Evolutionary conservation across 352 stramenopile genomes (phyloP).

Genomic region (Phytophthora melonis): DNA sequence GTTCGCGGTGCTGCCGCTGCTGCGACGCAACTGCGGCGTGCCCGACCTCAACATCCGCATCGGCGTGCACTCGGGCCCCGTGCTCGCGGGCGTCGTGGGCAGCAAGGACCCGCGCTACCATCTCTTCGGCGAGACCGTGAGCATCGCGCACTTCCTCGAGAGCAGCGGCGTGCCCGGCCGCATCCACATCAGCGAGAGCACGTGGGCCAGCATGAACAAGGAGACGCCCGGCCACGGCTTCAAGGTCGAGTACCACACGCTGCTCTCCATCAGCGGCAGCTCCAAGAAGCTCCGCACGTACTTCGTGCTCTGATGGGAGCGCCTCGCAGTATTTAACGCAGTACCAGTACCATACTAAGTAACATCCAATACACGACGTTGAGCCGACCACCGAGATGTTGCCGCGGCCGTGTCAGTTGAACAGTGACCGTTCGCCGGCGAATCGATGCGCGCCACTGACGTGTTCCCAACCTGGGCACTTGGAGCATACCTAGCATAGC

Average conservation of each 20-base stretch:
- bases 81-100: constrained; percentile 88
- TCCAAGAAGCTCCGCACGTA: constrained; percentile 84
- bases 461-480: not conserved
- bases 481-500: no score
- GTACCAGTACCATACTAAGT: no score
- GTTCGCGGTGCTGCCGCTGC: constrained; percentile 65
- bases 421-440: not conserved
- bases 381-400: constrained; percentile 15
- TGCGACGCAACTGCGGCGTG: constrained; percentile 79
- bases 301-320: constrained; percentile 61
- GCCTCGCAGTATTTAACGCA: constrained; percentile 17
- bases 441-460: not conserved
- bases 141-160: constrained; percentile 85
- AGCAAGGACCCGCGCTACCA: constrained; percentile 87
- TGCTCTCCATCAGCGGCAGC: constrained; percentile 78
- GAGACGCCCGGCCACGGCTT: constrained; percentile 80
- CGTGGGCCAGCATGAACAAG: constrained; percentile 86
- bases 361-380: not conserved
- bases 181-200: constrained; percentile 87
- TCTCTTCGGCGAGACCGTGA: constrained; percentile 88
- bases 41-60: constrained; percentile 89
- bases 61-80: constrained; percentile 82
- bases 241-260: constrained; percentile 88
- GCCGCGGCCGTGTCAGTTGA: not conserved
- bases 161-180: constrained; percentile 76